phyloP scores from a whole-genome alignment of 306 rosid genomes.

The Rosa multiflora region DNA sequence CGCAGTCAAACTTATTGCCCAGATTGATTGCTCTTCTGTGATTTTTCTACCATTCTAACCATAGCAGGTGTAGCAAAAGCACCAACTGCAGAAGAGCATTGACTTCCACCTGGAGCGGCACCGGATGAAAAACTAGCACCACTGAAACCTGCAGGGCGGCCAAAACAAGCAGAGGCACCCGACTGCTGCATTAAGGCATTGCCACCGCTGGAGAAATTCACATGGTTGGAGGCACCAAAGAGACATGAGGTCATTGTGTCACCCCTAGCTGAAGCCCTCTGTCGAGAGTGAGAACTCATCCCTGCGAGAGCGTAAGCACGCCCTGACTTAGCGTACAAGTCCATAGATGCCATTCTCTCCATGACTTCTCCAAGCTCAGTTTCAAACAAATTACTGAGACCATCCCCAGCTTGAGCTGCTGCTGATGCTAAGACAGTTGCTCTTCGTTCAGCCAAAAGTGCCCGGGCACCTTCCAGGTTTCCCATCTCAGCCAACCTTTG shows the following conservation, averaged over 20 bases:
- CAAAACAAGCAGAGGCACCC: no score
- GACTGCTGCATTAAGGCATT: no score
- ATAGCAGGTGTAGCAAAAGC: background rate
- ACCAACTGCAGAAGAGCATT: background rate
- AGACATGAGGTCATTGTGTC: background rate
- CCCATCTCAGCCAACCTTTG: constrained; percentile 9
- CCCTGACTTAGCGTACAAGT: background rate
- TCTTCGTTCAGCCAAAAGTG: constrained; percentile 10
- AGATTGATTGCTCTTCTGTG: background rate
- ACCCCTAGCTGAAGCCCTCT: constrained; percentile 15
- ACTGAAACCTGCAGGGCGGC: no score
- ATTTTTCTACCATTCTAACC: background rate
- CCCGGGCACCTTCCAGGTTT: constrained; percentile 13
- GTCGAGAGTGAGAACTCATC: constrained; percentile 7
- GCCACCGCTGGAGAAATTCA: no score
- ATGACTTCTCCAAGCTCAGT: constrained; percentile 20
- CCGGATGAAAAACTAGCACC: background rate
- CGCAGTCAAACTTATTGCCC: background rate
- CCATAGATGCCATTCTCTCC: constrained; percentile 9
- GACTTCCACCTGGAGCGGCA: background rate
- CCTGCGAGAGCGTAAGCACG: background rate
- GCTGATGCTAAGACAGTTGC: background rate
- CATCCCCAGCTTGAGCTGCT: constrained; percentile 20
- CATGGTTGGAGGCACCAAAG: no score
- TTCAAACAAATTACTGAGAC: background rate